Evolutionary conservation across 306 rosid species (phyloP).

Genomic region (Senna siamea): DNA sequence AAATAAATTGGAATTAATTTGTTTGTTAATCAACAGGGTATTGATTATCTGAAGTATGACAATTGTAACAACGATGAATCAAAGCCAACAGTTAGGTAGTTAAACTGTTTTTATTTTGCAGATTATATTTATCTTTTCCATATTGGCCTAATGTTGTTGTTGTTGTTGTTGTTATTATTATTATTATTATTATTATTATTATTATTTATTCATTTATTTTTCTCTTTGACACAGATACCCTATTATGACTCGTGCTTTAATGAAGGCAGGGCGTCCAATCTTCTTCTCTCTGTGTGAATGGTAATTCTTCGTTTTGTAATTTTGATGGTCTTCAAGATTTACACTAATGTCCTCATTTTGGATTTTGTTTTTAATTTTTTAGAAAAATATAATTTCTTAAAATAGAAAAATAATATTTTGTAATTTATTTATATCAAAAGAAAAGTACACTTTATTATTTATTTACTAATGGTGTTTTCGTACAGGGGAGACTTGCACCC

Average conservation of each 20-base stretch:
- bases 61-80: slow-evolving; percentile 74
- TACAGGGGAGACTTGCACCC: slow-evolving; percentile 96
- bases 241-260: slow-evolving; percentile 84
- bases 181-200: too few species aligned
- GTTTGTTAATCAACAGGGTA: slow-evolving; percentile 69
- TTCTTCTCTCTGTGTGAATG: slow-evolving; percentile 96
- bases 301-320: too few species aligned
- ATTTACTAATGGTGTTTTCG: background rate
- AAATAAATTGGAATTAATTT: background rate
- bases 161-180: too few species aligned
- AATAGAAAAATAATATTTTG: too few species aligned
- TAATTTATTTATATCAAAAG: too few species aligned
- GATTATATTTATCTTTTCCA: background rate
- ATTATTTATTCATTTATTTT: background rate
- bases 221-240: slow-evolving; percentile 64
- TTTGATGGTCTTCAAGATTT: too few species aligned
- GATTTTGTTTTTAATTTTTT: too few species aligned
- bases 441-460: too few species aligned
- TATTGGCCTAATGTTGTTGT: too few species aligned
- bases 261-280: slow-evolving; percentile 85
- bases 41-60: slow-evolving; percentile 98
- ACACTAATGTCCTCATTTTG: too few species aligned
- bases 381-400: too few species aligned
- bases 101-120: background rate
- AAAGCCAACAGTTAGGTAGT: slow-evolving; percentile 81